Percentiles rank a stretch among this genome's conserved stretches.
Evolutionary conservation across 176 grass and related monocot species (phyloP).

Genomic region (Oryza brachyantha): DNA sequence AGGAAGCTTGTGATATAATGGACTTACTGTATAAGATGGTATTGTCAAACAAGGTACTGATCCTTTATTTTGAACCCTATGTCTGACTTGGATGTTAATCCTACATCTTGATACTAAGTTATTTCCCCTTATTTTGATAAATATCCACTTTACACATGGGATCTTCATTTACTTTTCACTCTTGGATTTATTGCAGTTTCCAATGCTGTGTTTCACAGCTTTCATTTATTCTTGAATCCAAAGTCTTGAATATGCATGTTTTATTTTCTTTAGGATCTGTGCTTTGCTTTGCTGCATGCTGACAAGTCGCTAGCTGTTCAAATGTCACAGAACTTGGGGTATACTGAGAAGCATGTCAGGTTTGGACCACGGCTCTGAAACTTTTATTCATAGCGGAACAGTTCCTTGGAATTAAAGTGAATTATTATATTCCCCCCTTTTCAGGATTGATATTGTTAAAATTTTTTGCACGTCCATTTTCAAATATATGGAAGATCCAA

Average conservation of each 20-base stretch:
- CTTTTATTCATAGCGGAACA: constrained; percentile 15
- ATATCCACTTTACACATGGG: neutral
- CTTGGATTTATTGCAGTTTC: neutral
- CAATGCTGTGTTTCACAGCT: neutral
- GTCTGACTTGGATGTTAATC: neutral
- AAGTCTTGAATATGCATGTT: constrained; percentile 7
- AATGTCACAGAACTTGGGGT: constrained; percentile 47
- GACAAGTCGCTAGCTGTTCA: constrained; percentile 44
- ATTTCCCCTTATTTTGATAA: neutral
- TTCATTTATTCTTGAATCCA: constrained; percentile 13
- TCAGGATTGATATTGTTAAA: constrained; percentile 82
- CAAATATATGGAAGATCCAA: constrained; percentile 58
- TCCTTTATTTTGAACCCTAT: neutral
- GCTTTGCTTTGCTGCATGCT: constrained; percentile 64
- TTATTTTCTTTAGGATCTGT: constrained; percentile 45
- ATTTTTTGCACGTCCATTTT: constrained; percentile 70
- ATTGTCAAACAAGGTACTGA: constrained; percentile 66
- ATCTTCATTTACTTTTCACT: neutral
- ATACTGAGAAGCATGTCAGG: constrained; percentile 62
- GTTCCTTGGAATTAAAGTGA: constrained; percentile 11
- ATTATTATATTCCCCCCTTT: constrained; percentile 27
- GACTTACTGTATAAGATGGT: constrained; percentile 68
- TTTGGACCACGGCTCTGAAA: constrained; percentile 58
- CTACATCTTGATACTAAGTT: constrained; percentile 23
- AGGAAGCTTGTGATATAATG: constrained; percentile 58